Conservation (phyloP, 1,139 yeast genomes). For the Lodderomyces elongisporus region DNA sequence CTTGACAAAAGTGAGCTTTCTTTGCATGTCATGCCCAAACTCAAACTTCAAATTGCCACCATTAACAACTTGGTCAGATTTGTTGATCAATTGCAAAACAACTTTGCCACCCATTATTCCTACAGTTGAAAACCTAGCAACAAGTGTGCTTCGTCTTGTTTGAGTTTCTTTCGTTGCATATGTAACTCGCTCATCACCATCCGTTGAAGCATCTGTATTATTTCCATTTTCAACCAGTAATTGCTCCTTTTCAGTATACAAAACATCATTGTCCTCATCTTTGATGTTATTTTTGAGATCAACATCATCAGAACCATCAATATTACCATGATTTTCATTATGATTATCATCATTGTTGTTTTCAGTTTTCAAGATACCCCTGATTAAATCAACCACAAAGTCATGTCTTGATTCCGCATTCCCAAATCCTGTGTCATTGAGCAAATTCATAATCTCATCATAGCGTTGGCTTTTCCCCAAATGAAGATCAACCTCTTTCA, state of each 20-base stretch:
- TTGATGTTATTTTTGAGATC: background rate
- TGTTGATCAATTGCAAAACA: slow-evolving; percentile 25
- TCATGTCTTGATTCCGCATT: slow-evolving; percentile 6
- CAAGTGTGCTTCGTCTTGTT: background rate
- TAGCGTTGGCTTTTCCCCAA: slow-evolving; percentile 25
- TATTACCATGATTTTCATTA: background rate
- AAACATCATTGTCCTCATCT: background rate
- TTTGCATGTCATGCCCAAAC: slow-evolving; percentile 12
- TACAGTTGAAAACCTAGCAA: background rate
- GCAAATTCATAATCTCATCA: slow-evolving; percentile 16
- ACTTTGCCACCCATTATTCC: slow-evolving; percentile 11
- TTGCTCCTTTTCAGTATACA: background rate
- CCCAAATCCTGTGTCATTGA: slow-evolving; percentile 15
- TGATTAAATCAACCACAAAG: background rate
- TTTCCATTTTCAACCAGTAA: background rate
- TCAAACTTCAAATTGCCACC: slow-evolving; percentile 30
- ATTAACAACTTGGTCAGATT: slow-evolving; percentile 19
- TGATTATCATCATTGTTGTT: background rate
- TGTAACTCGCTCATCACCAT: background rate
- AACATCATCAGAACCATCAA: background rate
- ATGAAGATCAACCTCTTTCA: slow-evolving; percentile 18
- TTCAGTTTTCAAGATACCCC: background rate
- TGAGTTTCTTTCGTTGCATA: background rate
- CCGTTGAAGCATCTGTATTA: background rate
- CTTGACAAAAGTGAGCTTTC: slow-evolving; percentile 18